phyloP scores from a whole-genome alignment of 345 rosid species.

The Moringa oleifera region DNA sequence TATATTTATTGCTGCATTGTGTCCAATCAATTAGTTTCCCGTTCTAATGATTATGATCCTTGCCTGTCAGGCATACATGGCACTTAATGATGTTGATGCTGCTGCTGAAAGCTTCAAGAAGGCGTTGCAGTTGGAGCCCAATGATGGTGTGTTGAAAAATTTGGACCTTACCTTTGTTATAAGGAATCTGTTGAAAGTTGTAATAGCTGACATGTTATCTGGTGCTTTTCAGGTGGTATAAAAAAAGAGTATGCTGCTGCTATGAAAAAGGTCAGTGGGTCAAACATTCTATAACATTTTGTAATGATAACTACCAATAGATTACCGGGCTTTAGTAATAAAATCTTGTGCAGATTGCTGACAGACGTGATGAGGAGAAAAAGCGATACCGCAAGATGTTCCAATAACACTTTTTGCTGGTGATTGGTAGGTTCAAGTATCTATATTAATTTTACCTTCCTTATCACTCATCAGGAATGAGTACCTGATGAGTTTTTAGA shows the following conservation, averaged over 20 bases:
- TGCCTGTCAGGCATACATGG: conserved; percentile 73
- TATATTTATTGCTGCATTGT: not conserved
- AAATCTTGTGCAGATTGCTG: conserved; percentile 46
- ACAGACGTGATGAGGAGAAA: conserved; percentile 62
- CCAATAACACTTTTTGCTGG: not conserved
- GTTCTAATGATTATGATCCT: not conserved
- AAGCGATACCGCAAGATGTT: conserved; percentile 77
- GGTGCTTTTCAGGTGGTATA: conserved; percentile 63
- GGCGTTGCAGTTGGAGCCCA: conserved; percentile 87
- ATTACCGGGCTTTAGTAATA: conserved; percentile 6
- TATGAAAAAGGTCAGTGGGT: conserved; percentile 66
- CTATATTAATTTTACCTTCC: not conserved
- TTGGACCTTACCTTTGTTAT: not conserved
- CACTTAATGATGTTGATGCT: conserved; percentile 81
- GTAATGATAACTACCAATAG: not conserved
- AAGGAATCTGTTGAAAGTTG: conserved; percentile 1
- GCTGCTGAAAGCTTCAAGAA: conserved; percentile 92
- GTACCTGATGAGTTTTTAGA: not conserved
- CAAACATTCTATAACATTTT: conserved; percentile 5
- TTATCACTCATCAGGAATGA: not conserved
- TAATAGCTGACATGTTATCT: conserved; percentile 11
- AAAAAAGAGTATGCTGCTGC: conserved; percentile 75
- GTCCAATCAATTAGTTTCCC: not conserved
- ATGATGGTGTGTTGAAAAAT: conserved; percentile 45
- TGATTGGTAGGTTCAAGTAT: not conserved